These are phyloP conservation scores for Flaveria floridana DNA, from an alignment of 140 eudicot genomes.

Conservation along the genomic window DNA sequence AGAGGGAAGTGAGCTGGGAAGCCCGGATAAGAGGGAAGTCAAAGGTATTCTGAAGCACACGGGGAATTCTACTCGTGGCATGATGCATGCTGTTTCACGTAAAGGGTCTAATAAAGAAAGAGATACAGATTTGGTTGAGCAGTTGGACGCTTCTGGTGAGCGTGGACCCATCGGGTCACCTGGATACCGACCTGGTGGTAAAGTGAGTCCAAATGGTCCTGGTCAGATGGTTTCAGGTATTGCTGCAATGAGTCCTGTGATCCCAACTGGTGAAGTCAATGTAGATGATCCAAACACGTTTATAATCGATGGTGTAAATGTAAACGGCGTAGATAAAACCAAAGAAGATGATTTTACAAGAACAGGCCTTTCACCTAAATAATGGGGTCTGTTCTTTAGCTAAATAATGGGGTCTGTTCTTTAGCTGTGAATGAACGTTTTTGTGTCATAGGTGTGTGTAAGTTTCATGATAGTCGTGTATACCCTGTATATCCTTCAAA, in stretches of 20 bases:
- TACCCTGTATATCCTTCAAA: constrained; percentile 17
- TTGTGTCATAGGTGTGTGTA: constrained; percentile 19
- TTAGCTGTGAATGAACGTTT: constrained; percentile 6
- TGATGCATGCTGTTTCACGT: constrained; percentile 52
- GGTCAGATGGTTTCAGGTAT: constrained; percentile 17
- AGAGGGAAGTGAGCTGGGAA: constrained; percentile 45
- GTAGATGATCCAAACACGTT: constrained; percentile 10
- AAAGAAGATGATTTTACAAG: constrained; percentile 7
- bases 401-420: background rate
- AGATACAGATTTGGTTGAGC: constrained; percentile 27
- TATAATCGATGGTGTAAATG: constrained; percentile 5
- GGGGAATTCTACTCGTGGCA: constrained; percentile 61
- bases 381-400: constrained; percentile 3
- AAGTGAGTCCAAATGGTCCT: constrained; percentile 5
- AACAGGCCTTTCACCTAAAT: constrained; percentile 21
- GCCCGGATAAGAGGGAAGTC: constrained; percentile 41
- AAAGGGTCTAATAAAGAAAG: constrained; percentile 48
- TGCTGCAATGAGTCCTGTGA: constrained; percentile 15
- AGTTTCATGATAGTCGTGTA: constrained; percentile 26
- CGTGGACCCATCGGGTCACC: constrained; percentile 25
- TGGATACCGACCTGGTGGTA: constrained; percentile 28
- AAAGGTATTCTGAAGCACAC: constrained; percentile 60
- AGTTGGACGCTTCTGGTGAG: constrained; percentile 40
- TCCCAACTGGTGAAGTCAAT: constrained; percentile 21
- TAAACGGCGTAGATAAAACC: background rate